Evolutionary conservation across 202 grass and related monocot species (phyloP), one percentile per base, ranked within the genome.

Genomic region (Cymbopogon flexuosus): DNA sequence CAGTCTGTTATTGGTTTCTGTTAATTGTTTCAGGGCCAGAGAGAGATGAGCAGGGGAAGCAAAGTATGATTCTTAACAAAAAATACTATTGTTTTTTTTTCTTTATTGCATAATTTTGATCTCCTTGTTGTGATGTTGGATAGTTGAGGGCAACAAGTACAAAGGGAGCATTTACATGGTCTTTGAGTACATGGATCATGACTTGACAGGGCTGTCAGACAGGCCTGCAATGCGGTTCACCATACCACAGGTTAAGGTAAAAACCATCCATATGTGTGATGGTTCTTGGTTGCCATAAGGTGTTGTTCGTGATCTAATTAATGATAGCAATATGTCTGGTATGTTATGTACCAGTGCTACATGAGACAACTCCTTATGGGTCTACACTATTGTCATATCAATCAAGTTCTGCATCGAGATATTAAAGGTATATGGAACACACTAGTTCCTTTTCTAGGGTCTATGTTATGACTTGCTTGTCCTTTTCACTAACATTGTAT

Each of bases 121-220:
- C 42, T 78, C 4, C 41, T 64, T 23, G 16, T 36, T 30, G 64
- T 56, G 10, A 43, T 72, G 42, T 89, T 91, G 49, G 42, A 51
- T 81, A 92, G 86, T 84, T 47, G 88, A 93, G n/a, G 92, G 90
- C 12, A 91, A 86, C 79, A 98, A 87, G 76, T 98, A 94, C 81
- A 94, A 98, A 70, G 92, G 95, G 74, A 91, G 83, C 82, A 93
- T 98, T 76, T 98, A 98, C 82, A 98, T 95, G 92, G 92, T 98
- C 45, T 95, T 98, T n/a, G 92, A 95, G 84, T 98, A 95, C 72
- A 98, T 98, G 95, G 95, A 98, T 61, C 95, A 98, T 88, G 95
- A 98, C 87, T 63, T 98, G 58, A 90, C 96, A 12, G 92, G 96
- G 16, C 74, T 98, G 23, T 78, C 90, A 1, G 90, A 93, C 76